Percentiles rank a stretch among this genome's conserved stretches.
These are phyloP conservation scores for Teratosphaeria destructans DNA, from an alignment of 2,329 filamentous ascomycete genomes.

Conservation along the genomic window DNA sequence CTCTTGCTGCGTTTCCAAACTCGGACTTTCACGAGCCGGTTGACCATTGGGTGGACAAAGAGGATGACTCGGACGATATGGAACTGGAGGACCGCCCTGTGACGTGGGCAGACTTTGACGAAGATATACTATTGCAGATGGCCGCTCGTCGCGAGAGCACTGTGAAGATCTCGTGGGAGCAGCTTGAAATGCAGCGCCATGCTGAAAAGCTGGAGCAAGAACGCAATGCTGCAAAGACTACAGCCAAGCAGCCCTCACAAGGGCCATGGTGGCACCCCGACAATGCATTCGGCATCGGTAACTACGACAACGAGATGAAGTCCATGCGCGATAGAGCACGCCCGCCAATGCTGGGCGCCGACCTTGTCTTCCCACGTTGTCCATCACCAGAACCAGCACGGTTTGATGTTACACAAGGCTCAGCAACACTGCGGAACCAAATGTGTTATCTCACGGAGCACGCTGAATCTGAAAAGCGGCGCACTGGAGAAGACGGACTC, in stretches of 20 bases:
- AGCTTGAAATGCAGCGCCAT: slow-evolving; percentile 71
- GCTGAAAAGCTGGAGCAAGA: slow-evolving; percentile 53
- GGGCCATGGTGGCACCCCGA: slow-evolving; percentile 32
- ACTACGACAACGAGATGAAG: slow-evolving; percentile 35
- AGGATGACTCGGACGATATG: slow-evolving; percentile 24
- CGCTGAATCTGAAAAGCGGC: slow-evolving; percentile 37
- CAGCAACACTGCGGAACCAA: slow-evolving; percentile 37
- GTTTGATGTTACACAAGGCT: slow-evolving; percentile 64
- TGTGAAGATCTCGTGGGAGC: slow-evolving; percentile 58
- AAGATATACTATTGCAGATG: slow-evolving; percentile 26
- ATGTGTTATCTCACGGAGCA: slow-evolving; percentile 43
- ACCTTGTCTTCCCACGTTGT: slow-evolving; percentile 72
- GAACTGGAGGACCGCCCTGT: slow-evolving; percentile 28
- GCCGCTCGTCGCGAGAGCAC: slow-evolving; percentile 47
- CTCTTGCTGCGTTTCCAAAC: slow-evolving; percentile 66
- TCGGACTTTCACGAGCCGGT: slow-evolving; percentile 58
- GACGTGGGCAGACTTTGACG: slow-evolving; percentile 27
- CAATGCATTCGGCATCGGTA: slow-evolving; percentile 15
- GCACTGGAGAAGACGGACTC: slow-evolving; percentile 38
- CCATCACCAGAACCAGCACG: slow-evolving; percentile 74
- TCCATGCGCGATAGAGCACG: slow-evolving; percentile 49
- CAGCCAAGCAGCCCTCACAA: slow-evolving; percentile 14
- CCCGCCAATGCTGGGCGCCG: slow-evolving; percentile 79
- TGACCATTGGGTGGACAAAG: slow-evolving; percentile 58
- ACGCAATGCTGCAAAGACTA: slow-evolving; percentile 32